Base-by-base conservation (phyloP, 2,329 filamentous ascomycete species). In the Ophiostoma populinum region DNA sequence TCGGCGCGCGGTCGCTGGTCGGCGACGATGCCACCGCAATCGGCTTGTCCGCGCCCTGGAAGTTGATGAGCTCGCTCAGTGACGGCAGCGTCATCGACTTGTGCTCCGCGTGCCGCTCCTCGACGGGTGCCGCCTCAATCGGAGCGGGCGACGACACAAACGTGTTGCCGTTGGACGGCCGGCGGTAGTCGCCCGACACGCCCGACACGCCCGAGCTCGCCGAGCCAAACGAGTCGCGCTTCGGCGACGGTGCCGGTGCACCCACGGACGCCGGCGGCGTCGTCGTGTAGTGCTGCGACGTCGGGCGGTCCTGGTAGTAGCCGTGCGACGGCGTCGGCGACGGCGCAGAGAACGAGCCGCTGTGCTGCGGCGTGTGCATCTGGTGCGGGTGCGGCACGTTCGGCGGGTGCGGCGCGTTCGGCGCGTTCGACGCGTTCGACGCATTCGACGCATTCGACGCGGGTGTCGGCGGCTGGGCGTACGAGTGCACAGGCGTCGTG, bases 301-400 rank as follows among this genome's bases (percentile, higher is more conserved):
- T 43, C n/a, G 49, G 47, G 7, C 47, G 46, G 32, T 54, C 50
- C 29, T 43, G 41, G 31, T 48, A 44, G 34, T 49, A 46, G 7
- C 43, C 26, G 32, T 34, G 33, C 7, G 35, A 32, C 5, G 34
- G 26, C 10, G 38, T 25, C 2, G 39, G 38, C 6, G 42, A 36
- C n/a, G 35, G 33, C 0, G 30, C 36, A 6, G 40, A 40, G 24
- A 28, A 40, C 5, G 32, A 21, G 6, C 38, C 35, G 37, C 35
- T 34, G 28, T 36, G 37, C 31, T 29, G 40, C 8, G 34, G 36
- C 22, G 36, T 30, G 6, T 28, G 21, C 7, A 36, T 34, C 31
- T 41, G 40, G 6, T 26, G 34, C 1, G 24, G 26, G 20, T 32
- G 33, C 7, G 34, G 37, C 11, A 6, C 21, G 11, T 6, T n/a